A percentile compares a stretch with the other conserved stretches of the same genome.
Conservation (phyloP, 208 protist genomes). For the Trichomonas gallinae region DNA sequence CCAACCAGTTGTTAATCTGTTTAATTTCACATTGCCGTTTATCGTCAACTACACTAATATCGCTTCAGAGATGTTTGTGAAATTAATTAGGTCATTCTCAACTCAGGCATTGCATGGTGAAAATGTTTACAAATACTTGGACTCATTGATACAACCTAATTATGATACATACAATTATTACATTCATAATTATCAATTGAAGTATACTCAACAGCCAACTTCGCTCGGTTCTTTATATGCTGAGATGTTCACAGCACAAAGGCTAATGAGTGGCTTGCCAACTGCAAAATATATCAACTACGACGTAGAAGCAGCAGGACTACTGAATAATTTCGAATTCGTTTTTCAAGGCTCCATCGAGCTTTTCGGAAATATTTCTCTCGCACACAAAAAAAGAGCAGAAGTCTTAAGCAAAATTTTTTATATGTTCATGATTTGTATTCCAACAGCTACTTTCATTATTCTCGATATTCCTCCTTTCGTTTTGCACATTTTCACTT, state of each 20-base stretch:
- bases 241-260: not conserved
- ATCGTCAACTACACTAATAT: not conserved
- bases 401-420: not conserved
- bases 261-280: not conserved
- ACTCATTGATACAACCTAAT: not conserved
- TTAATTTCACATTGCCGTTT: not conserved
- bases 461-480: not conserved
- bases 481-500: not conserved
- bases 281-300: not conserved
- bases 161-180: not conserved
- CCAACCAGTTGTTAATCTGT: not conserved
- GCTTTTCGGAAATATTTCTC: not conserved
- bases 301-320: not conserved
- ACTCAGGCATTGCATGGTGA: not conserved
- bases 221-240: not conserved
- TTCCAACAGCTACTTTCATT: not conserved
- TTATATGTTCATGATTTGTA: not conserved
- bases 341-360: not conserved
- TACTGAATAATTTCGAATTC: not conserved
- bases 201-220: not conserved
- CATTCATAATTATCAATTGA: not conserved
- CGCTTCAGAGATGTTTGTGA: not conserved
- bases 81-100: not conserved
- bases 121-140: not conserved
- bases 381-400: not conserved